Conservation (phyloP, 2,329 filamentous ascomycete genomes). For the Dactylonectria macrodidyma region DNA sequence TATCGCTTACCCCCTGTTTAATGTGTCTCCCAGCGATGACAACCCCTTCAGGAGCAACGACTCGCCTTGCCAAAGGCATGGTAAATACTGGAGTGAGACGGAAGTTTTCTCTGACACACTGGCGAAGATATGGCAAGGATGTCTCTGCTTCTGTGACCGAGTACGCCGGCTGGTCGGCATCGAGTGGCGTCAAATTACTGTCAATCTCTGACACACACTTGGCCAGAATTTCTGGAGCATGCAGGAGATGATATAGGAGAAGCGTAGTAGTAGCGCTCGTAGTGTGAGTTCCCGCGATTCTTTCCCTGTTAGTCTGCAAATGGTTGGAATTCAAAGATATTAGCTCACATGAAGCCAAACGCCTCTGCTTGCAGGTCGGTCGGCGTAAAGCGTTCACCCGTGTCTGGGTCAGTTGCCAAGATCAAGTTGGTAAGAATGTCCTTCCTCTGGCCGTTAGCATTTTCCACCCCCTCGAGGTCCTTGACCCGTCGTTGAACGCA, state of each 20-base stretch:
- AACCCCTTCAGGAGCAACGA: slow-evolving; percentile 22
- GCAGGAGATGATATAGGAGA: slow-evolving; percentile 31
- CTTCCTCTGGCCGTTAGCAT: slow-evolving; percentile 16
- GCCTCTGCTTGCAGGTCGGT: slow-evolving; percentile 32
- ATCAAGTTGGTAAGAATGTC: slow-evolving; percentile 34
- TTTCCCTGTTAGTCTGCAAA: not conserved
- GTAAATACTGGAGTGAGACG: slow-evolving; percentile 34
- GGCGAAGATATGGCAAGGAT: slow-evolving; percentile 29
- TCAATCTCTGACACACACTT: slow-evolving; percentile 33
- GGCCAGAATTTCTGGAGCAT: slow-evolving; percentile 15
- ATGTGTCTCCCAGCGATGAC: slow-evolving; percentile 25
- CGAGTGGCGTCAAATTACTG: slow-evolving; percentile 11
- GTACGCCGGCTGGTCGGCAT: slow-evolving; percentile 17
- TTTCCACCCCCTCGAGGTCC: slow-evolving; percentile 10
- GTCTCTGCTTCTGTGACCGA: slow-evolving; percentile 22
- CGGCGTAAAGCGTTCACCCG: slow-evolving; percentile 22
- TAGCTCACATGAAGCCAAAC: slow-evolving; percentile 35
- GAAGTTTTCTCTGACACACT: slow-evolving; percentile 33
- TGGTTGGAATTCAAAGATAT: not conserved
- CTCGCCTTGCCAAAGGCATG: slow-evolving; percentile 31
- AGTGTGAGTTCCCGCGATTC: slow-evolving; percentile 34
- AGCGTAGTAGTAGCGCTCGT: slow-evolving; percentile 33
- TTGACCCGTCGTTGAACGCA: slow-evolving; percentile 27
- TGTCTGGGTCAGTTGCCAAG: slow-evolving; percentile 29
- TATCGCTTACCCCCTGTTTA: slow-evolving; percentile 28